Percentiles rank a stretch among this genome's conserved stretches.
phyloP scores from a whole-genome alignment of 257 asterid species.

The Mitragyna speciosa region DNA sequence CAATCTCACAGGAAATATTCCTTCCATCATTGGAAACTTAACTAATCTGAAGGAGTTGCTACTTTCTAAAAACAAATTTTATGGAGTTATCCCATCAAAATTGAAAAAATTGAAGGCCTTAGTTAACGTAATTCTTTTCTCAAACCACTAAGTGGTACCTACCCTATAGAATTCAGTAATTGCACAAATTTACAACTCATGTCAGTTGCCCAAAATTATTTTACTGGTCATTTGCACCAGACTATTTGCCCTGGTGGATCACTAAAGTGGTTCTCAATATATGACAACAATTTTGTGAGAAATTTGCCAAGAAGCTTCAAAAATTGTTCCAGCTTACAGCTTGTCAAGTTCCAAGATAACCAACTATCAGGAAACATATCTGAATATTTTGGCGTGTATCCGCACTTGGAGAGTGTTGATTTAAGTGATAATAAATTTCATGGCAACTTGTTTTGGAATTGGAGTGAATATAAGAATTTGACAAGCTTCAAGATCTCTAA shows the following conservation, averaged over 20 bases:
- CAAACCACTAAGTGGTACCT: not conserved
- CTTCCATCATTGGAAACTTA: not conserved
- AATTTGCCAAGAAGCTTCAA: slow-evolving; percentile 28
- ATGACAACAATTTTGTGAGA: slow-evolving; percentile 26
- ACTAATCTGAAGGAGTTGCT: not conserved
- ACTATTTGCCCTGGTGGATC: slow-evolving; percentile 29
- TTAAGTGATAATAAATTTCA: slow-evolving; percentile 31
- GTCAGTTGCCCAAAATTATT: slow-evolving; percentile 11
- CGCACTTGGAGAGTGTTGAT: slow-evolving; percentile 24
- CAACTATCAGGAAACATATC: slow-evolving; percentile 28
- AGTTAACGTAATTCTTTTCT: not conserved
- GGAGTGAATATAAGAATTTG: slow-evolving; percentile 23
- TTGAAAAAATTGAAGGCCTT: not conserved
- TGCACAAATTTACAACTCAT: slow-evolving; percentile 2
- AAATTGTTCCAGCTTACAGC: slow-evolving; percentile 27
- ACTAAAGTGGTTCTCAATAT: slow-evolving; percentile 15
- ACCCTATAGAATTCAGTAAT: not conserved
- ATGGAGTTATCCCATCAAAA: not conserved
- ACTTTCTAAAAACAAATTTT: not conserved
- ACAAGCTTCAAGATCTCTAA: slow-evolving; percentile 25
- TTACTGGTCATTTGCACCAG: slow-evolving; percentile 31
- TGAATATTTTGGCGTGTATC: slow-evolving; percentile 36
- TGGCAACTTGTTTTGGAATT: slow-evolving; percentile 32
- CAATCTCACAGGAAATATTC: not conserved
- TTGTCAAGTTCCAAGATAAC: slow-evolving; percentile 27